phyloP scores from a whole-genome alignment of 768 basidiomycete species.

The Xerocomus potaroensis region DNA sequence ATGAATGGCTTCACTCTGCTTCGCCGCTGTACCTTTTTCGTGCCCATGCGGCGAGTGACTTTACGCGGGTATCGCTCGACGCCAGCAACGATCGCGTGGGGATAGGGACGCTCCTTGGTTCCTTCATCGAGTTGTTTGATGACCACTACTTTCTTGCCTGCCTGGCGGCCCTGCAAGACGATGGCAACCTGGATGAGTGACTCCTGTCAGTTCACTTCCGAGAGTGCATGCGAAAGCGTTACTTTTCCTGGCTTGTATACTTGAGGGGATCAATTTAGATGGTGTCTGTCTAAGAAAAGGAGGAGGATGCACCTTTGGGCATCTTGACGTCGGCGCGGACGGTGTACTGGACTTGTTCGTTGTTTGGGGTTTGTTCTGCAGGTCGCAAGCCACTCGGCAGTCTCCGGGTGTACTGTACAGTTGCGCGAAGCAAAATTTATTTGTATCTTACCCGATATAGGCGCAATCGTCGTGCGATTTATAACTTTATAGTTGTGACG shows the following conservation, averaged over 20 bases:
- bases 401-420: slow-evolving; percentile 29
- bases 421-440: slow-evolving; percentile 11
- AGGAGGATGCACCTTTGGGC: slow-evolving; percentile 35
- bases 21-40: slow-evolving; percentile 88
- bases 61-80: slow-evolving; percentile 98
- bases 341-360: slow-evolving; percentile 24
- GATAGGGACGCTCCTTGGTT: slow-evolving; percentile 92
- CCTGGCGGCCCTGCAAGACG: slow-evolving; percentile 98
- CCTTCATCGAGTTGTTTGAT: slow-evolving; percentile 98
- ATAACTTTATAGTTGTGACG: too few species aligned
- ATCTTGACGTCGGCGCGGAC: slow-evolving; percentile 37
- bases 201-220: slow-evolving; percentile 1
- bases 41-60: slow-evolving; percentile 96
- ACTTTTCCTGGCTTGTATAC: slow-evolving; percentile 97
- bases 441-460: too few species aligned
- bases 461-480: too few species aligned
- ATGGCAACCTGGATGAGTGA: slow-evolving; percentile 71
- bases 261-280: slow-evolving; percentile 26
- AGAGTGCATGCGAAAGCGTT: slow-evolving; percentile 4
- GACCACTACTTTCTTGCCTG: slow-evolving; percentile 98
- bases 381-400: slow-evolving; percentile 33
- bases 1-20: slow-evolving; percentile 99
- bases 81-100: slow-evolving; percentile 97
- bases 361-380: slow-evolving; percentile 3
- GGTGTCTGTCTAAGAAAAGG: not conserved